Evolutionary conservation across 108 stramenopile species (phyloP).

Genomic region (Asterionellopsis glacialis): DNA sequence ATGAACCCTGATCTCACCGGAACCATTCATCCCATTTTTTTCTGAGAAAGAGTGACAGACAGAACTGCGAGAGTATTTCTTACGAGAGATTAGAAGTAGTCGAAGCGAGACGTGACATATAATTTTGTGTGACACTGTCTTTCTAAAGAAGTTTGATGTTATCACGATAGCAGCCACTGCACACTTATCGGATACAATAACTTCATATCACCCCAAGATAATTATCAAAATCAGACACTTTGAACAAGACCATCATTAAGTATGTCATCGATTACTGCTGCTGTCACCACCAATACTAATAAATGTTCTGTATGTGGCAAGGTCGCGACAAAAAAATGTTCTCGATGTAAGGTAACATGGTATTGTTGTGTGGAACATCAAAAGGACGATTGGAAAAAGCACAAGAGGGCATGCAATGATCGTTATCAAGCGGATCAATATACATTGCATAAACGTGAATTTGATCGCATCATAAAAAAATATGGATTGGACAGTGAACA

Average conservation of each 20-base stretch:
- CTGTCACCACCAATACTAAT: background rate
- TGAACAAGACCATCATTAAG: background rate
- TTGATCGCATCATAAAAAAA: slow-evolving; percentile 51
- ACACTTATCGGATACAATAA: too few relatives aligned
- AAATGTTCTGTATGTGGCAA: slow-evolving; percentile 33
- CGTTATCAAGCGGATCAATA: slow-evolving; percentile 50
- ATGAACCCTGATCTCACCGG: background rate
- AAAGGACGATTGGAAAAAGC: slow-evolving; percentile 47
- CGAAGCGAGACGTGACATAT: too few relatives aligned
- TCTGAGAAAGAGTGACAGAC: slow-evolving; percentile 4
- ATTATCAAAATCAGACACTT: too few relatives aligned
- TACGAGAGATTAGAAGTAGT: too few relatives aligned
- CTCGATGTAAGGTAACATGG: slow-evolving; percentile 36
- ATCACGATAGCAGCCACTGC: too few relatives aligned
- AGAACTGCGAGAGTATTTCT: slow-evolving; percentile 3
- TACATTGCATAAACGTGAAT: slow-evolving; percentile 57
- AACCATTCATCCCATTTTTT: slow-evolving; percentile 1
- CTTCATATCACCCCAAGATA: too few relatives aligned
- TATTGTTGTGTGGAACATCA: slow-evolving; percentile 38
- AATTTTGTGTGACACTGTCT: too few relatives aligned
- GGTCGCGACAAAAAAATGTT: slow-evolving; percentile 38
- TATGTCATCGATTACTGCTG: too few relatives aligned
- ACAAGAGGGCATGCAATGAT: slow-evolving; percentile 43
- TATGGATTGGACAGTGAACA: slow-evolving; percentile 45
- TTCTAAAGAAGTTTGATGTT: too few relatives aligned